Evolutionary conservation across 768 basidiomycete genomes (phyloP), one percentile per base, ranked within the genome.

Genomic region (Boletus vinaceobasis): DNA sequence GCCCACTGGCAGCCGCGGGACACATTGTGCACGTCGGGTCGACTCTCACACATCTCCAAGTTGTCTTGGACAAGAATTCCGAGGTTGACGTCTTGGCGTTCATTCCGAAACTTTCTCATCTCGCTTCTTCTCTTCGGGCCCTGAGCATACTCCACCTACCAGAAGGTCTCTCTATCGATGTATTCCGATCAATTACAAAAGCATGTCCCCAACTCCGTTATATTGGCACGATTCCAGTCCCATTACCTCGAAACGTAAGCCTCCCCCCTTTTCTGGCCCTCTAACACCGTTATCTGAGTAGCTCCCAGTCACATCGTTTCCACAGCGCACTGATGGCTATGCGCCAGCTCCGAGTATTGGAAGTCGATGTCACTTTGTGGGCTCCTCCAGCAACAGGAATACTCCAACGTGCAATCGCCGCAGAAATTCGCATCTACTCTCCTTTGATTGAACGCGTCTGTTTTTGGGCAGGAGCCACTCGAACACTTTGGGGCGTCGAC

Each of bases 1-100:
- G 78, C 2, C 73, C 75, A 1, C 61, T 80, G 39, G 61, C 71
- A 44, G 71, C 78, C 42, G 78, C 73, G 5, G 52, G 67, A 42
- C 75, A 79, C 59, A 63, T 84, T 17, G 52, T 74, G 4, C 58
- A 57, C 31, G 47, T 68, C 10, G 54, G 70, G 11, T 68, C 72
- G 42, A 69, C 75, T 2, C 70, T 83, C 55, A 74, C 73, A 1
- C 74, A 81, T 52, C 43, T 84, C 8, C 82, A 80, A 53, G 62
- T 80, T 42, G 48, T 56, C 8, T 56, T 79, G n/a, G 77, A 78
- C 51, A 68, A 69, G 26, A 75, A 75, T 27, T 61, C 70, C 26
- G 64, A 65, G 39, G 58, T 55, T 6, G 65, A 72, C 43, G 26
- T 73, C 14, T 56, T 73, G 49, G 48, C 60, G 1, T 66, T 75